A percentile compares a stretch with the other conserved stretches of the same genome.
Conservation (phyloP, 768 basidiomycete species). For the Boletus sp. region DNA sequence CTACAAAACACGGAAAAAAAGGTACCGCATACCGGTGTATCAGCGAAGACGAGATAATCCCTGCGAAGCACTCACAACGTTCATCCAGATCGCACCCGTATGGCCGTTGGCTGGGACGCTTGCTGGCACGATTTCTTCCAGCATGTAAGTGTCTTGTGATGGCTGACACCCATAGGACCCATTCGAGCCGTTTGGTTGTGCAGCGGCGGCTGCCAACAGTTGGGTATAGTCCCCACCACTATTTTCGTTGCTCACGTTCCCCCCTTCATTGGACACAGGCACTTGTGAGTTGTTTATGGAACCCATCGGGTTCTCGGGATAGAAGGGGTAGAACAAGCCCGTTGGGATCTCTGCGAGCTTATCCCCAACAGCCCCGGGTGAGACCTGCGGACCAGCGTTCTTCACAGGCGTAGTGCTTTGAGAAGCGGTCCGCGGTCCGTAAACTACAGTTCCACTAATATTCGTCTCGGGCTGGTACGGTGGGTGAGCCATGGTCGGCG, state of each 20-base stretch:
- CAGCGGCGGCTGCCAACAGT: slow-evolving; percentile 56
- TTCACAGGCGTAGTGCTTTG: slow-evolving; percentile 32
- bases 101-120: slow-evolving; percentile 30
- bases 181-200: slow-evolving; percentile 50
- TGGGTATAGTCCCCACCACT: slow-evolving; percentile 44
- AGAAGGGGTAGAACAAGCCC: slow-evolving; percentile 76
- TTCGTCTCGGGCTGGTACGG: slow-evolving; percentile 32
- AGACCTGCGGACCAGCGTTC: slow-evolving; percentile 14
- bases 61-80: slow-evolving; percentile 39
- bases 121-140: slow-evolving; percentile 58
- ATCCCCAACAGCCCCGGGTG: slow-evolving; percentile 24
- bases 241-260: slow-evolving; percentile 15
- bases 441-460: slow-evolving; percentile 18
- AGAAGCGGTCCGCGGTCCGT: slow-evolving; percentile 26
- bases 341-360: slow-evolving; percentile 65
- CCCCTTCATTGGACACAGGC: slow-evolving; percentile 19
- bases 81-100: slow-evolving; percentile 40
- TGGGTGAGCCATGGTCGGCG: slow-evolving; percentile 36
- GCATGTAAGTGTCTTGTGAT: slow-evolving; percentile 61
- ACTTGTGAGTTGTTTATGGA: slow-evolving; percentile 17
- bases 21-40: slow-evolving; percentile 19
- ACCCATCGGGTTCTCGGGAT: slow-evolving; percentile 49
- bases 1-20: slow-evolving; percentile 11
- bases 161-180: slow-evolving; percentile 53
- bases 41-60: slow-evolving; percentile 30